Evolutionary conservation across 495 filamentous ascomycete genomes (phyloP).

Genomic region (Xylaria castorea): DNA sequence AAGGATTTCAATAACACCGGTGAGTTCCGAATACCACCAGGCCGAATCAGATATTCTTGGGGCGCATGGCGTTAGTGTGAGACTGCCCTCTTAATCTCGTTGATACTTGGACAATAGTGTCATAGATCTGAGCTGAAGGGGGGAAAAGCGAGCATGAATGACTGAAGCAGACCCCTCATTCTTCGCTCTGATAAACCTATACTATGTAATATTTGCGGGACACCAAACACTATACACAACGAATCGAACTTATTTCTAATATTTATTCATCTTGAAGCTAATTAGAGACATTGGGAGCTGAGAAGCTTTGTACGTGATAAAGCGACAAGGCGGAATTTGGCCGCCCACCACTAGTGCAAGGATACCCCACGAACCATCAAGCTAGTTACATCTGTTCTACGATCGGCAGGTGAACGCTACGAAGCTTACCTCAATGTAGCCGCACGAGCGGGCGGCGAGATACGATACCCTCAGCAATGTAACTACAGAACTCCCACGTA

Average conservation of each 20-base stretch:
- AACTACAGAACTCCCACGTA: background rate
- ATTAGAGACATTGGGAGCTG: background rate
- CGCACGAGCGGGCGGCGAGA: background rate
- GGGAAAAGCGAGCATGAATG: background rate
- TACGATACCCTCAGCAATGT: background rate
- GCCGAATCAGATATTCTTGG: background rate
- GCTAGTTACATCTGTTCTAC: slow-evolving; percentile 7
- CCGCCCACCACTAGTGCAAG: slow-evolving; percentile 6
- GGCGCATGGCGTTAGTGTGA: background rate
- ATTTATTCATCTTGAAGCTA: background rate
- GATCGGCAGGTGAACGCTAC: slow-evolving; percentile 25
- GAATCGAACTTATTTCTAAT: background rate
- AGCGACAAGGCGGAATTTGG: slow-evolving; percentile 9
- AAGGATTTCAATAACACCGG: background rate
- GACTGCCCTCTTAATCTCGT: background rate
- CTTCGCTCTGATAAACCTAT: background rate
- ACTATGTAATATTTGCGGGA: background rate
- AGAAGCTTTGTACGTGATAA: background rate
- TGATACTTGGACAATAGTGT: background rate
- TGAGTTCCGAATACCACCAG: slow-evolving; percentile 8
- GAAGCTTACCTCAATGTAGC: background rate
- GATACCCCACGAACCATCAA: slow-evolving; percentile 3
- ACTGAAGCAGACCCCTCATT: background rate
- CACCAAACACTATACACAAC: no score
- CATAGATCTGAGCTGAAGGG: background rate